A percentile compares a stretch with the other conserved stretches of the same genome.
These are phyloP conservation scores for Sugiyamaella lignohabitans DNA, from an alignment of 805 yeast genomes.

Conservation along the genomic window DNA sequence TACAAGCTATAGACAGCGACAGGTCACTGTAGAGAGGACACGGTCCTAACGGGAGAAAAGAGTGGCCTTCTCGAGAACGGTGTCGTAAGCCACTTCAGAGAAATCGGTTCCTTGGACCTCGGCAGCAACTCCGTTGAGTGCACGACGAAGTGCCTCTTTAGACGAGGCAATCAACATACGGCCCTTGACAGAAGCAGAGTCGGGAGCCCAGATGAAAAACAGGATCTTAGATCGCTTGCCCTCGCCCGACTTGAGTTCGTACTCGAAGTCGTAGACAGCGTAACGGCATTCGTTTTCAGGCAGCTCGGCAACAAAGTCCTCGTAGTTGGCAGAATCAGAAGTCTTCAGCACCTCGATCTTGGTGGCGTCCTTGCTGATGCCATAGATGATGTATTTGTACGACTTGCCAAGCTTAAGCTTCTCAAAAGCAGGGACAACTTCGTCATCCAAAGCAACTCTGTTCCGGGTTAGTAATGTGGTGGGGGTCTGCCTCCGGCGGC, in stretches of 20 bases:
- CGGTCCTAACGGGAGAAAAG: slow-evolving; percentile 68
- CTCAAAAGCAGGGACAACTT: slow-evolving; percentile 88
- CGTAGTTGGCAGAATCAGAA: slow-evolving; percentile 70
- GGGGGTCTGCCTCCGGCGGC: background rate
- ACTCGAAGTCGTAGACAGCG: slow-evolving; percentile 95
- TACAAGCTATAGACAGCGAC: background rate
- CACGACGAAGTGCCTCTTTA: slow-evolving; percentile 95
- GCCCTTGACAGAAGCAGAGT: slow-evolving; percentile 84
- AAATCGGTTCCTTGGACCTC: slow-evolving; percentile 98
- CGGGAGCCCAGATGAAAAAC: slow-evolving; percentile 93
- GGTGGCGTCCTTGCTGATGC: slow-evolving; percentile 78
- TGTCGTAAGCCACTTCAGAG: slow-evolving; percentile 92
- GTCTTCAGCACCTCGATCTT: slow-evolving; percentile 85
- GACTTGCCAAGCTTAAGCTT: slow-evolving; percentile 84
- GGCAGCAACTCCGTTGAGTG: slow-evolving; percentile 87
- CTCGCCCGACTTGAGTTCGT: slow-evolving; percentile 81
- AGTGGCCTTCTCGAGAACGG: slow-evolving; percentile 83
- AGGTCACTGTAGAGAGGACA: slow-evolving; percentile 46
- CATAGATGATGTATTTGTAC: slow-evolving; percentile 74
- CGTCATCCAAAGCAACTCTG: slow-evolving; percentile 82
- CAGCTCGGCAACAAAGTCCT: slow-evolving; percentile 74
- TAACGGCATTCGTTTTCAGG: slow-evolving; percentile 96
- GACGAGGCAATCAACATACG: slow-evolving; percentile 99
- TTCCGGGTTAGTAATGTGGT: slow-evolving; percentile 4
- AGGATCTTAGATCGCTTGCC: slow-evolving; percentile 82